Evolutionary conservation across 164 flowering plant species (phyloP).

Genomic region (Amborella trichopoda): DNA sequence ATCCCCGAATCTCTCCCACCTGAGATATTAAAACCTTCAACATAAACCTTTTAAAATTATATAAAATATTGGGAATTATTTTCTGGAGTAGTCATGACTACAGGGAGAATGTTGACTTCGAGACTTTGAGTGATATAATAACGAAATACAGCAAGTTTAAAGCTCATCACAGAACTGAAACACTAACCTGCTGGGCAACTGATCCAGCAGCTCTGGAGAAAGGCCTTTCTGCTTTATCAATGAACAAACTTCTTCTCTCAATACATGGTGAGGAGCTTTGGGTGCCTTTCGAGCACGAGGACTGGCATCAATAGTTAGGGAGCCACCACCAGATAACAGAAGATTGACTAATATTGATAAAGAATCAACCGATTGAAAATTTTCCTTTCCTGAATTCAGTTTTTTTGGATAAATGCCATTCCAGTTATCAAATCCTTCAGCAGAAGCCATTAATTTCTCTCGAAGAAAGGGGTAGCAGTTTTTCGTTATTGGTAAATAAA

Average conservation of each 20-base stretch:
- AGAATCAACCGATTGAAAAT: constrained; percentile 17
- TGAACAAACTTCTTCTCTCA: constrained; percentile 55
- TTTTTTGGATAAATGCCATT: constrained; percentile 6
- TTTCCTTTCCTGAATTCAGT: constrained; percentile 8
- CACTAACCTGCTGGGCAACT: constrained; percentile 73
- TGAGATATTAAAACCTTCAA: constrained; percentile 7
- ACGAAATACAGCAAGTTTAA: neutral
- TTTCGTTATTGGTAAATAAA: constrained; percentile 68
- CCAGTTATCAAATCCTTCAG: constrained; percentile 11
- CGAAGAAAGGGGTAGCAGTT: constrained; percentile 27
- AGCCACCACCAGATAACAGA: constrained; percentile 46
- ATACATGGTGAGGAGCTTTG: constrained; percentile 41
- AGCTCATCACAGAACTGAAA: too few species aligned
- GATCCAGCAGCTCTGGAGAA: constrained; percentile 40
- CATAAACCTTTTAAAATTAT: neutral
- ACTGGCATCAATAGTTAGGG: constrained; percentile 27
- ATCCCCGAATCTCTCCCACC: constrained; percentile 94
- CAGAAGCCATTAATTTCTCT: constrained; percentile 13
- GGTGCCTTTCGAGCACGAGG: constrained; percentile 35
- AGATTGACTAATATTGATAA: constrained; percentile 26
- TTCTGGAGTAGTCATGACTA: neutral
- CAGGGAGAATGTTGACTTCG: constrained; percentile 1
- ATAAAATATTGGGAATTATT: too few species aligned
- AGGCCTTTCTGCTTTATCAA: constrained; percentile 43
- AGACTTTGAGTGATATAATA: too few species aligned